phyloP scores from a whole-genome alignment of 2,329 filamentous ascomycete genomes.

The Rutstroemia sp. region DNA sequence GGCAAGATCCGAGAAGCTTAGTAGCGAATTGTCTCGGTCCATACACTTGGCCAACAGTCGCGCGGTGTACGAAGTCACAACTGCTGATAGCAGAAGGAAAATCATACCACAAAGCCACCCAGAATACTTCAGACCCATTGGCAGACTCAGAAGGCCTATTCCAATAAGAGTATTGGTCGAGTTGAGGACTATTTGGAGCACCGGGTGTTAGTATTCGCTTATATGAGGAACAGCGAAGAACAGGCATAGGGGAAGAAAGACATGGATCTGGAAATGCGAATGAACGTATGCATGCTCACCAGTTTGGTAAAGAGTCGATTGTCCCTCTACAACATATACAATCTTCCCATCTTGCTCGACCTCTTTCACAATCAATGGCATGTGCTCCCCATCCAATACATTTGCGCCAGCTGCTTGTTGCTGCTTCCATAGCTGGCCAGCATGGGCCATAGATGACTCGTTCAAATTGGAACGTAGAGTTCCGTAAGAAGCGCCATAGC shows the following conservation, averaged over 20 bases:
- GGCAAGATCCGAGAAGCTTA: constrained; percentile 91
- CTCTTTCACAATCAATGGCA: constrained; percentile 80
- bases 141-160: constrained; percentile 81
- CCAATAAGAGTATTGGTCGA: constrained; percentile 78
- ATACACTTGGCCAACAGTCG: constrained; percentile 81
- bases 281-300: too few relatives aligned
- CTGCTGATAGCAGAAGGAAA: constrained; percentile 66
- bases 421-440: constrained; percentile 44
- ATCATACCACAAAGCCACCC: constrained; percentile 80
- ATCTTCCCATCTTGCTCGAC: constrained; percentile 83
- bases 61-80: constrained; percentile 78
- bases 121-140: constrained; percentile 77
- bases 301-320: constrained; percentile 92
- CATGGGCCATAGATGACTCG: constrained; percentile 41
- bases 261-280: too few relatives aligned
- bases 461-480: constrained; percentile 34
- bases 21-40: constrained; percentile 74
- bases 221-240: too few relatives aligned
- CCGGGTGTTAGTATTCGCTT: too few relatives aligned
- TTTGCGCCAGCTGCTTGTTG: constrained; percentile 36
- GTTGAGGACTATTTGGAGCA: constrained; percentile 61
- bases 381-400: constrained; percentile 51
- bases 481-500: constrained; percentile 57
- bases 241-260: too few relatives aligned
- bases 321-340: constrained; percentile 77